Evolutionary conservation across 2,329 filamentous ascomycete species (phyloP).

Genomic region (Plectosphaerella sp.): DNA sequence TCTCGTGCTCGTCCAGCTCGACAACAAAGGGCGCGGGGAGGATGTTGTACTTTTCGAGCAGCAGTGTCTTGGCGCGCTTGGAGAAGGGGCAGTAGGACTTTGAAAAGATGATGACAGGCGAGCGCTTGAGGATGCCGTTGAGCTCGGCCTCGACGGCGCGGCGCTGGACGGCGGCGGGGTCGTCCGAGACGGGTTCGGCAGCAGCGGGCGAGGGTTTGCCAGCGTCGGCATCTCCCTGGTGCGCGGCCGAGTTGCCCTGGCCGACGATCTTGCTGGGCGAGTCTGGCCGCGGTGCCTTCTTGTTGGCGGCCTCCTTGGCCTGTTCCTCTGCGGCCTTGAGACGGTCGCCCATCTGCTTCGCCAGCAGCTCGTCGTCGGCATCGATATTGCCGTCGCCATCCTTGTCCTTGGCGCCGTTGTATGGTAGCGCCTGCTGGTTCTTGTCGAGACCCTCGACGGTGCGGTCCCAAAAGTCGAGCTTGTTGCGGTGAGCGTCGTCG

Average conservation of each 20-base stretch:
- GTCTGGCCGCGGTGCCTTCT: constrained; percentile 60
- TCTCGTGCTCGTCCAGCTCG: constrained; percentile 78
- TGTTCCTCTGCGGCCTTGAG: constrained; percentile 65
- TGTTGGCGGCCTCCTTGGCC: constrained; percentile 64
- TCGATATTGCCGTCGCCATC: constrained; percentile 52
- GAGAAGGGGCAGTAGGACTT: constrained; percentile 91
- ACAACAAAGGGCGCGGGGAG: constrained; percentile 80
- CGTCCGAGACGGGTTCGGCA: constrained; percentile 22
- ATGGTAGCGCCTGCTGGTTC: constrained; percentile 15
- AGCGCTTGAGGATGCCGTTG: constrained; percentile 74
- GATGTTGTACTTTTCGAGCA: constrained; percentile 82
- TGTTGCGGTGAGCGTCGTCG: constrained; percentile 36
- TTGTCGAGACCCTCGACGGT: constrained; percentile 52
- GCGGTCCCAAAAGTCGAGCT: constrained; percentile 56
- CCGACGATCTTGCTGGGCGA: constrained; percentile 53
- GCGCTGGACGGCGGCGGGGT: constrained; percentile 54
- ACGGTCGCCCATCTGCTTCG: constrained; percentile 53
- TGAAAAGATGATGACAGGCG: constrained; percentile 95
- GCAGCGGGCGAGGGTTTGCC: constrained; percentile 40
- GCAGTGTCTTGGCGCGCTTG: constrained; percentile 75
- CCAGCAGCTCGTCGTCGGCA: constrained; percentile 50
- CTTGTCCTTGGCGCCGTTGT: constrained; percentile 32
- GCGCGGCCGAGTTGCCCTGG: constrained; percentile 52
- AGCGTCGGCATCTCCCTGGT: constrained; percentile 39
- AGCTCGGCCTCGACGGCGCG: constrained; percentile 67